phyloP scores from a whole-genome alignment of 495 filamentous ascomycete species.

The Bathelium albidoporum region DNA sequence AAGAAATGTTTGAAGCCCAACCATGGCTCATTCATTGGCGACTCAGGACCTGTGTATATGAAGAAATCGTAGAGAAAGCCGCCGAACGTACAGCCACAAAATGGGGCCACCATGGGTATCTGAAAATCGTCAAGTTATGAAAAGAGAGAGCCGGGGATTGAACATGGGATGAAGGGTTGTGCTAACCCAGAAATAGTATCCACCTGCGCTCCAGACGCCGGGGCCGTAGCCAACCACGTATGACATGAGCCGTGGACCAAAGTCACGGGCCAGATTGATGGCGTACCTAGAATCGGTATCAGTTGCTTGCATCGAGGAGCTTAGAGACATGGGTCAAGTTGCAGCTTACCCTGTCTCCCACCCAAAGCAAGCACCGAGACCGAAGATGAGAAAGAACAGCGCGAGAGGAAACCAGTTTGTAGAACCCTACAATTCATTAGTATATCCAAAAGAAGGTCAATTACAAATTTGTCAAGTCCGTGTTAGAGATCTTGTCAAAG shows the following conservation, averaged over 20 bases:
- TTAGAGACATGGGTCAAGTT: background rate
- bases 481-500: no score
- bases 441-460: no score
- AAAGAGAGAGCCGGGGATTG: background rate
- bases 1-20: conserved; percentile 39
- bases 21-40: conserved; percentile 49
- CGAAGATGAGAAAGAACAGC: conserved; percentile 58
- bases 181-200: conserved; percentile 55
- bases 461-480: no score
- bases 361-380: conserved; percentile 57
- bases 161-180: background rate
- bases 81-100: conserved; percentile 47
- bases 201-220: conserved; percentile 52
- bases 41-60: conserved; percentile 46
- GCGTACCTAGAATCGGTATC: conserved; percentile 31
- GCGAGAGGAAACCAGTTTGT: conserved; percentile 42
- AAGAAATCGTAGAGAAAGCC: conserved; percentile 54
- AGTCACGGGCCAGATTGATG: conserved; percentile 57
- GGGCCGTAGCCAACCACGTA: conserved; percentile 54
- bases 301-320: background rate
- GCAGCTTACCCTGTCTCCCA: conserved; percentile 49
- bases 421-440: conserved; percentile 25
- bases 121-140: conserved; percentile 2
- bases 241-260: conserved; percentile 52
- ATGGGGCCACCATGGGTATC: conserved; percentile 47